Evolutionary conservation across 805 yeast genomes (phyloP).

Genomic region (Pichia paraexigua): DNA sequence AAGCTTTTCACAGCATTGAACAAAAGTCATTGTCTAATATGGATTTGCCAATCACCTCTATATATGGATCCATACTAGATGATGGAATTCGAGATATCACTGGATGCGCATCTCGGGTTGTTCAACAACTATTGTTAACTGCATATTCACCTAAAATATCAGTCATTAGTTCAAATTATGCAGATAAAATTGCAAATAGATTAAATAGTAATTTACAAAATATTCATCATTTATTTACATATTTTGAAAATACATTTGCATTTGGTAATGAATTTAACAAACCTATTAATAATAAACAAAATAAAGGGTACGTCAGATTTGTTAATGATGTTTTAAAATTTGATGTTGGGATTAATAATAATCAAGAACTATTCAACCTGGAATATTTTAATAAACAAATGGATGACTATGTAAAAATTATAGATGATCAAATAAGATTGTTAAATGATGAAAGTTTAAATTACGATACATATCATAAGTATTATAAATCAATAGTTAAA

Average conservation of each 20-base stretch:
- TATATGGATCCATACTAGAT: not conserved
- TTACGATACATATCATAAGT: not conserved
- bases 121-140: slow-evolving; percentile 23
- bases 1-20: not conserved
- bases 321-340: slow-evolving; percentile 5
- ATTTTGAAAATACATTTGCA: slow-evolving; percentile 18
- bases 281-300: not conserved
- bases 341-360: not conserved
- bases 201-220: slow-evolving; percentile 10
- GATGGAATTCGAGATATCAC: slow-evolving; percentile 14
- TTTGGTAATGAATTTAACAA: slow-evolving; percentile 1
- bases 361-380: slow-evolving; percentile 1
- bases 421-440: not conserved
- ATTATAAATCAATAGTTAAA: not conserved
- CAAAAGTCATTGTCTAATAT: not conserved
- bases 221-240: slow-evolving; percentile 15
- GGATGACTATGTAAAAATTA: slow-evolving; percentile 1
- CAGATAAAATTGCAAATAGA: slow-evolving; percentile 16
- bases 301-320: slow-evolving; percentile 8
- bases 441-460: not conserved
- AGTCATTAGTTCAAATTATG: slow-evolving; percentile 20
- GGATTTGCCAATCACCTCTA: slow-evolving; percentile 5
- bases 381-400: not conserved
- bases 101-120: slow-evolving; percentile 23
- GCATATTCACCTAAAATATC: slow-evolving; percentile 28